Percentiles rank a stretch among this genome's conserved stretches.
phyloP scores from a whole-genome alignment of 805 yeast species.

The Teunomyces lycoperdinae region DNA sequence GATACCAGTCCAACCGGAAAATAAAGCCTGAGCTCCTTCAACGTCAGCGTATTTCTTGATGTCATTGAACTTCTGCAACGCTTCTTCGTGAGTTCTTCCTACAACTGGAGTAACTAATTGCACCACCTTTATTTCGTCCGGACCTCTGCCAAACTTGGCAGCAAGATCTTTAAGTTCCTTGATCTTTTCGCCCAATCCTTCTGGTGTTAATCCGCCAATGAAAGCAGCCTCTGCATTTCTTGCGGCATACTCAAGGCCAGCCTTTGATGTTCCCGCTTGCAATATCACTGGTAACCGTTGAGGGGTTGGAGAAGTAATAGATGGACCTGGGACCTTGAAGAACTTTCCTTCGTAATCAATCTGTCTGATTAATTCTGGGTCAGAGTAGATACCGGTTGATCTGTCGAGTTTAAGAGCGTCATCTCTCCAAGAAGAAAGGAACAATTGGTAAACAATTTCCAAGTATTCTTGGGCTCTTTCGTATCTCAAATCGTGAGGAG shows the following conservation, averaged over 20 bases:
- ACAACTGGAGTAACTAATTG: constrained; percentile 36
- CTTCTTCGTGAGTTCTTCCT: constrained; percentile 42
- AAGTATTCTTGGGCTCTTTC: constrained; percentile 39
- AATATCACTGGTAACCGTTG: constrained; percentile 44
- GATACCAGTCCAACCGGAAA: constrained; percentile 41
- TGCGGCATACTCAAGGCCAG: constrained; percentile 42
- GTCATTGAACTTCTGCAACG: constrained; percentile 33
- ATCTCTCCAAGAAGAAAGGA: constrained; percentile 44
- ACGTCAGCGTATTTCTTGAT: constrained; percentile 31
- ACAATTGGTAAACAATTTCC: constrained; percentile 36
- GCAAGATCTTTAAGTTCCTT: constrained; percentile 31
- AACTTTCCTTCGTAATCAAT: constrained; percentile 41
- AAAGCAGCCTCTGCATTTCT: constrained; percentile 43
- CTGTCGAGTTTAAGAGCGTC: constrained; percentile 34
- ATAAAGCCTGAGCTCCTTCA: constrained; percentile 42
- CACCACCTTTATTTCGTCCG: constrained; percentile 35
- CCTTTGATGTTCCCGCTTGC: constrained; percentile 44
- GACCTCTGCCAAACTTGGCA: constrained; percentile 32
- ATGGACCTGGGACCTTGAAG: constrained; percentile 43
- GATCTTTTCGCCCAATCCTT: constrained; percentile 23
- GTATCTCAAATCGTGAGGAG: constrained; percentile 42
- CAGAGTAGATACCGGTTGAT: constrained; percentile 30
- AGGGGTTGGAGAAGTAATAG: constrained; percentile 41
- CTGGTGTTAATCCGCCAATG: constrained; percentile 34
- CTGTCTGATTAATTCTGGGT: constrained; percentile 39